Evolutionary conservation across 768 basidiomycete species (phyloP), one percentile per base, ranked within the genome.

Genomic region (Pleurotus giganteus): DNA sequence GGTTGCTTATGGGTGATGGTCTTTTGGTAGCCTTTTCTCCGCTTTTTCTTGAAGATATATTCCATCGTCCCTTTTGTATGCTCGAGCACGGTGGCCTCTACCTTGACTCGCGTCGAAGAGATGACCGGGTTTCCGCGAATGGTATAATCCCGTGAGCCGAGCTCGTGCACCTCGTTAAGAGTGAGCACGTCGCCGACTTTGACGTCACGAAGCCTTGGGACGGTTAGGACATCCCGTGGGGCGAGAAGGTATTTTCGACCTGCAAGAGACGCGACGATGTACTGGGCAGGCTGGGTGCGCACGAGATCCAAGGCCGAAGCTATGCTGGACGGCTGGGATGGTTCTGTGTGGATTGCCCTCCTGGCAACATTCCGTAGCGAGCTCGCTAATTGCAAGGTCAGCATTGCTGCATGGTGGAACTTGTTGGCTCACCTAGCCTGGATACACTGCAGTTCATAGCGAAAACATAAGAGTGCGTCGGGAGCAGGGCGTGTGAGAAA

Each of bases 1-100:
- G 88, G 89, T 67, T 94, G 93, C 71, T 98, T 98, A 70, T 93
- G 88, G 68, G 84, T 81, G 60, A 98, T 91, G 6, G 91, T 94
- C 74, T 92, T 91, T 73, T 90, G 84, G 74, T 98, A 98, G 8
- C 96, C 94, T 78, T 98, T 98, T 85, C 97, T 86, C 73, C 94
- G 77, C 79, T 98, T 99, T 78, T 95, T 96, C 79, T 98, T 97
- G 74, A 95, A 84, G 53, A 91, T 89, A 63, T 77, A 80, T 72
- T 96, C 90, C 90, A 98, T 89, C 51, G 82, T 80, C 6, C 93
- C 91, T 70, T 95, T 98, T 39, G 97, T 98, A 67, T 99, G 96
- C 71, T 99, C 97, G 43, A 98, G 73, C n/a, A 99, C 94, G 19
- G 92, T 97, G 15, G 94, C 88, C 60, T 88, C 77, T 36, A 95